Base-by-base conservation (phyloP, 106 monocot genomes). In the Platanthera zijinensis region DNA sequence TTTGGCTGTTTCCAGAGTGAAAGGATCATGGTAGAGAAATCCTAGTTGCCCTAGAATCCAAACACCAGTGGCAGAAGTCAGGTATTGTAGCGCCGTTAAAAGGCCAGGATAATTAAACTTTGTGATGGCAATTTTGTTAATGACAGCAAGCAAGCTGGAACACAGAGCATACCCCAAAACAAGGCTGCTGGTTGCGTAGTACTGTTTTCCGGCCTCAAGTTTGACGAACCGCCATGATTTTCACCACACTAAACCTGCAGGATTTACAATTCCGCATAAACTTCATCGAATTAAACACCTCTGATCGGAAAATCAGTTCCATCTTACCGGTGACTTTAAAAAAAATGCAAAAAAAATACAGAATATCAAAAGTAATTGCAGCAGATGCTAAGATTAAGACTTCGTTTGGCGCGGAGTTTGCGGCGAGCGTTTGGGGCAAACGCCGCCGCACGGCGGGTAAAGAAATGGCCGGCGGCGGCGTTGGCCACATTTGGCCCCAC, bases 51-150 rank as follows among this genome's bases (percentile, higher is more conserved):
- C 95, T 13, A 92, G 86, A 47, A 89, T 2, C 86, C 84, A 95
- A 12, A 95, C 95, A 28, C 95, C 92, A n/a, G 83, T 52, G 5
- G 84, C 77, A 5, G 92, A 95, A 19, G 88, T 92, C 69, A 92
- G 57, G 76, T 95, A 95, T 57, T 95, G 95, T 28, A 92, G 76
- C 10, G 87, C 87, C 3, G 95, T 92, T 11, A 95, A 67, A 12
- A 92, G 86, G 61, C 87, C 89, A 0, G 92, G 95, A 77, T 81
- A 95, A 48, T 89, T 84, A 84, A 95, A 92, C 84, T 84, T 85
- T 18, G 95, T 89, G 79, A 95, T 88, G 12, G 95, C 92, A 47
- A 81, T 88, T 69, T 95, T 95, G 82, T 95, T 95, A 52, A 95
- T 95, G 59, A 95, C 76, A 2, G 95, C 92, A 5, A 95, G 95